Evolutionary conservation across 768 basidiomycete species (phyloP).

Genomic region (Mycena olivaceomarginata): DNA sequence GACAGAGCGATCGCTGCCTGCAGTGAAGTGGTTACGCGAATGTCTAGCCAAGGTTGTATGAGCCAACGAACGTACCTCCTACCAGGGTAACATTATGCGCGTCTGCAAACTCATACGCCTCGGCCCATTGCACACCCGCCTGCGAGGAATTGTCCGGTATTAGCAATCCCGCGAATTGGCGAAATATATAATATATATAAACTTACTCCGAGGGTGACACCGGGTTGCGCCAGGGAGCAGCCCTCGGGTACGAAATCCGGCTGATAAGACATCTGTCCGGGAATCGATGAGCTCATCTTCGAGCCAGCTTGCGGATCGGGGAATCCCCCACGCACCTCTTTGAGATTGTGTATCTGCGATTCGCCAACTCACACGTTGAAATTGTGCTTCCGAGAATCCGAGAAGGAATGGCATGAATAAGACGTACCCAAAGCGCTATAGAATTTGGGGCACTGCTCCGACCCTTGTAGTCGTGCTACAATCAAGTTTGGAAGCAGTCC

Average conservation of each 20-base stretch:
- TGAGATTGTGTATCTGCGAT: constrained; percentile 62
- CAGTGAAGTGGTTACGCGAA: background rate
- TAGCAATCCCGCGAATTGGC: background rate
- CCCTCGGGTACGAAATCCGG: constrained; percentile 17
- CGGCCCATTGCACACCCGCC: constrained; percentile 67
- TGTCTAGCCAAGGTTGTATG: background rate
- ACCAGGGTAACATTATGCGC: constrained; percentile 65
- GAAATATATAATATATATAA: too few species aligned
- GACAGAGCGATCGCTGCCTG: constrained; percentile 62
- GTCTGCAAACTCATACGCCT: constrained; percentile 66
- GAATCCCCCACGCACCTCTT: constrained; percentile 51
- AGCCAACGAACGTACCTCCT: constrained; percentile 54
- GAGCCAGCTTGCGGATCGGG: background rate
- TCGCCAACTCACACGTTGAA: background rate
- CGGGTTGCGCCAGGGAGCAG: background rate
- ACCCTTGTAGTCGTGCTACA: constrained; percentile 69
- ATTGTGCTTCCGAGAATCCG: background rate
- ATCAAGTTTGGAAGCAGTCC: background rate
- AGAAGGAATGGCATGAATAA: background rate
- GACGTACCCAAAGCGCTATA: constrained; percentile 67
- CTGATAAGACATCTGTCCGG: constrained; percentile 10
- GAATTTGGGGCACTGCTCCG: constrained; percentile 67
- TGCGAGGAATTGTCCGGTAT: constrained; percentile 35
- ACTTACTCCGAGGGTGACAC: constrained; percentile 61
- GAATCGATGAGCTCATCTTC: too few species aligned